A percentile compares a stretch with the other conserved stretches of the same genome.
Conservation (phyloP, 208 protist genomes). For the Giardia muris region DNA sequence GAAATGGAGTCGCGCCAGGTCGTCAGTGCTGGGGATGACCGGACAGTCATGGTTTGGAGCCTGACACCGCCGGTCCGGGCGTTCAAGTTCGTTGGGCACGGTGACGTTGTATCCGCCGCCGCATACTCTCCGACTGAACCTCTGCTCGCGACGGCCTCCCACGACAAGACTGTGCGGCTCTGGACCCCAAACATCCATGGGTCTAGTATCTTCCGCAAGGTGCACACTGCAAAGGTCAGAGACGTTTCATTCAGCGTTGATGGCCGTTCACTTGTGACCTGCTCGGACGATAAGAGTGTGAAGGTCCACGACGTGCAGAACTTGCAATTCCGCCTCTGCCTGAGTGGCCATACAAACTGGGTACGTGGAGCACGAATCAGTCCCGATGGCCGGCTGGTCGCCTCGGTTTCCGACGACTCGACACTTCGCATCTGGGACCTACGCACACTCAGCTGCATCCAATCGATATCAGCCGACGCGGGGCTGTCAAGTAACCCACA, state of each 20-base stretch:
- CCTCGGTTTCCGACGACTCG: slow-evolving; percentile 54
- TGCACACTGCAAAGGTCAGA: slow-evolving; percentile 48
- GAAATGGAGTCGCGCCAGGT: not conserved
- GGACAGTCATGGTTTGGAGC: not conserved
- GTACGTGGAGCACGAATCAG: slow-evolving; percentile 49
- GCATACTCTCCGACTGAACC: slow-evolving; percentile 52
- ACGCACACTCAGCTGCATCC: slow-evolving; percentile 2
- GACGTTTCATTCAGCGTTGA: slow-evolving; percentile 47
- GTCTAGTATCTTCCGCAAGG: slow-evolving; percentile 48
- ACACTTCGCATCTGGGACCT: slow-evolving; percentile 56
- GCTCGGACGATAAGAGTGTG: slow-evolving; percentile 54
- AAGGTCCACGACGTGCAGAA: slow-evolving; percentile 41
- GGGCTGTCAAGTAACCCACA: slow-evolving; percentile 49
- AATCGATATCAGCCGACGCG: slow-evolving; percentile 49
- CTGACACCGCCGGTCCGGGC: slow-evolving; percentile 13
- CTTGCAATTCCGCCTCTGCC: slow-evolving; percentile 44
- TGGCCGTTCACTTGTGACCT: slow-evolving; percentile 41
- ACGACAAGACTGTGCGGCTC: slow-evolving; percentile 52
- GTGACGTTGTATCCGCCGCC: not conserved
- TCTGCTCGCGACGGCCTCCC: slow-evolving; percentile 52
- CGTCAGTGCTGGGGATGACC: not conserved
- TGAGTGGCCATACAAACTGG: slow-evolving; percentile 59
- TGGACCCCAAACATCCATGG: slow-evolving; percentile 34
- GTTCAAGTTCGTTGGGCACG: slow-evolving; percentile 24
- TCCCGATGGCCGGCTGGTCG: slow-evolving; percentile 47